Evolutionary conservation across 2,329 filamentous ascomycete species (phyloP).

Genomic region (Arthrocladium fulminans): DNA sequence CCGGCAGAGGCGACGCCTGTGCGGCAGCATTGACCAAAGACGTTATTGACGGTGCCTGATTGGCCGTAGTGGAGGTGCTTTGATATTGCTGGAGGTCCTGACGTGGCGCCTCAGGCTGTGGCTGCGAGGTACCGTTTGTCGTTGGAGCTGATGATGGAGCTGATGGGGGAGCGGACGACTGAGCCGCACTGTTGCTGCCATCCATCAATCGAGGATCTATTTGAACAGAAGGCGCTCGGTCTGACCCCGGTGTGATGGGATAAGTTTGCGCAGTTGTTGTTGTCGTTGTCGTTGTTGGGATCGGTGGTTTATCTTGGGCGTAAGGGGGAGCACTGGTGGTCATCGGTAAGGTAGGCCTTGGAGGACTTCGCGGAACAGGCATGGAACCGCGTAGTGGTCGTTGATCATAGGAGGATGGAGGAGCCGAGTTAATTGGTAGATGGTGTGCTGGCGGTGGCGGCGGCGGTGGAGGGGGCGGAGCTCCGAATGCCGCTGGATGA

Average conservation of each 20-base stretch:
- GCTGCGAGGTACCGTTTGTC: constrained; percentile 16
- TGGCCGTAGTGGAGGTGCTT: constrained; percentile 25
- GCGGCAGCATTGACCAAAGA: constrained; percentile 36
- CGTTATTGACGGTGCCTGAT: constrained; percentile 47
- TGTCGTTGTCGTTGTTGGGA: background rate
- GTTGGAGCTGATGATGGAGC: constrained; percentile 3
- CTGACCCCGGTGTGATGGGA: constrained; percentile 6
- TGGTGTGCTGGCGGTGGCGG: constrained; percentile 15
- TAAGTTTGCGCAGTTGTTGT: background rate
- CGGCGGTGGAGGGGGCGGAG: constrained; percentile 9
- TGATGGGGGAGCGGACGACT: background rate
- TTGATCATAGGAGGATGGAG: constrained; percentile 21
- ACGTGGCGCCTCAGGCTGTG: background rate
- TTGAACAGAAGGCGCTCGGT: constrained; percentile 10
- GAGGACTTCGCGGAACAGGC: background rate
- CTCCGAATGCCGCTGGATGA: constrained; percentile 12
- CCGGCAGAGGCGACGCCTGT: constrained; percentile 17
- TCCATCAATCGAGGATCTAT: constrained; percentile 30
- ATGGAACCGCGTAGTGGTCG: constrained; percentile 15
- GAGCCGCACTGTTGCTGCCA: background rate
- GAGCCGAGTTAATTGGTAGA: constrained; percentile 17
- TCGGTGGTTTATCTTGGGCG: constrained; percentile 4
- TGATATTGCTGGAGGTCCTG: constrained; percentile 14
- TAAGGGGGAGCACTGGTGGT: background rate
- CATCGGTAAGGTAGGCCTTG: background rate